Conservation (phyloP, 345 rosid species). For the Syzygium jambos region DNA sequence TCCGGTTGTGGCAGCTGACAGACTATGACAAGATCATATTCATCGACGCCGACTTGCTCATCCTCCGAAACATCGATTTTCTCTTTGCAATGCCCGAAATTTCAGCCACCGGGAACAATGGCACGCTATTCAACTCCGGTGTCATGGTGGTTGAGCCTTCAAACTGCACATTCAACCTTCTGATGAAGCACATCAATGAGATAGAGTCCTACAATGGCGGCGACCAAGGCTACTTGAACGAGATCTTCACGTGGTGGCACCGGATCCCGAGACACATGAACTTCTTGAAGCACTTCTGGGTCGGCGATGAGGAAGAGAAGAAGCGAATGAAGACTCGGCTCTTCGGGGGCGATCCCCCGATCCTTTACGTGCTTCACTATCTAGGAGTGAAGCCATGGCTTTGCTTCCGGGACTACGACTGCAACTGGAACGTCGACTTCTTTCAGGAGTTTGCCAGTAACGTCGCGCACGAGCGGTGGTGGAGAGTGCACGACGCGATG, state of each 20-base stretch:
- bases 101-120: conserved; percentile 82
- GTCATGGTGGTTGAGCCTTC: conserved; percentile 90
- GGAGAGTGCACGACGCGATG: conserved; percentile 95
- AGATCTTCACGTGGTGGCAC: conserved; percentile 98
- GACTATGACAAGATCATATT: conserved; percentile 89
- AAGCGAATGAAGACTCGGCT: conserved; percentile 61
- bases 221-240: conserved; percentile 77
- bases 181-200: conserved; percentile 82
- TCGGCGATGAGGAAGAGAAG: conserved; percentile 67
- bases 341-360: conserved; percentile 78
- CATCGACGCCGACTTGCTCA: conserved; percentile 83
- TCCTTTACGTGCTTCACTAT: conserved; percentile 87
- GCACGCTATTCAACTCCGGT: conserved; percentile 77
- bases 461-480: conserved; percentile 79
- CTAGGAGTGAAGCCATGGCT: conserved; percentile 88
- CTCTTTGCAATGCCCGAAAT: conserved; percentile 83
- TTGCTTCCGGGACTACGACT: conserved; percentile 88
- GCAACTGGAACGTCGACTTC: conserved; percentile 88
- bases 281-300: conserved; percentile 85
- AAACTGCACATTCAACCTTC: conserved; percentile 66
- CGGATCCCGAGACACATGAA: conserved; percentile 82
- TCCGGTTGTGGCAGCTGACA: conserved; percentile 91
- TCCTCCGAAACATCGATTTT: conserved; percentile 84
- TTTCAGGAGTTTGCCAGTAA: conserved; percentile 87
- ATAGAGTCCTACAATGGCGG: conserved; percentile 89